These are phyloP conservation scores for Sclerospora graminicola DNA, from an alignment of 352 stramenopile species.

Conservation along the genomic window DNA sequence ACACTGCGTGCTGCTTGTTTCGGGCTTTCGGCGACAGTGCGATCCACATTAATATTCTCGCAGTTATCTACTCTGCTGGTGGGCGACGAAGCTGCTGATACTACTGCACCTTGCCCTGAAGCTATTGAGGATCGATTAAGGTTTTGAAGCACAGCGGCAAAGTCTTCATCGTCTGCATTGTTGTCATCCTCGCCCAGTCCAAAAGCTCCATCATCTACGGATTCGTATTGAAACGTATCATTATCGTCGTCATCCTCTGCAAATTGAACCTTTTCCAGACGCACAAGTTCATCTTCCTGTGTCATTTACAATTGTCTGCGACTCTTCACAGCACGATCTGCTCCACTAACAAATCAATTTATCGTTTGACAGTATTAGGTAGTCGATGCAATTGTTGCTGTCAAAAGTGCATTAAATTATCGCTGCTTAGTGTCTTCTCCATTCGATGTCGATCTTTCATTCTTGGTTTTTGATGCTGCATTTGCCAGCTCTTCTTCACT, in stretches of 20 bases:
- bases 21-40: no score
- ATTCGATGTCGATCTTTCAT: slow-evolving; percentile 3
- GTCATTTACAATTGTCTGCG: slow-evolving; percentile 9
- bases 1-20: slow-evolving; percentile 21
- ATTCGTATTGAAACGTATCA: slow-evolving; percentile 81
- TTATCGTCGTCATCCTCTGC: slow-evolving; percentile 83
- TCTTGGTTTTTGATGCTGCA: slow-evolving; percentile 2
- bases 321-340: no score
- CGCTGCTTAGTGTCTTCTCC: slow-evolving; percentile 8
- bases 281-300: slow-evolving; percentile 66
- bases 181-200: slow-evolving; percentile 40
- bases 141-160: slow-evolving; percentile 72
- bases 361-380: slow-evolving; percentile 5
- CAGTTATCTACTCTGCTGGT: not conserved
- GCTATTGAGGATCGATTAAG: slow-evolving; percentile 50
- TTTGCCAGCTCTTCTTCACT: not conserved
- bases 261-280: slow-evolving; percentile 78
- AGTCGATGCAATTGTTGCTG: no score
- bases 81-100: slow-evolving; percentile 4
- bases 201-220: slow-evolving; percentile 49
- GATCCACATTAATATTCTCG: slow-evolving; percentile 8
- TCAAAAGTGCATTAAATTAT: slow-evolving; percentile 5
- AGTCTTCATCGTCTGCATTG: slow-evolving; percentile 85
- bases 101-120: slow-evolving; percentile 10
- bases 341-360: slow-evolving; percentile 14